These are phyloP conservation scores for Penicillium odoratum DNA, from an alignment of 495 filamentous ascomycete genomes.

Conservation along the genomic window DNA sequence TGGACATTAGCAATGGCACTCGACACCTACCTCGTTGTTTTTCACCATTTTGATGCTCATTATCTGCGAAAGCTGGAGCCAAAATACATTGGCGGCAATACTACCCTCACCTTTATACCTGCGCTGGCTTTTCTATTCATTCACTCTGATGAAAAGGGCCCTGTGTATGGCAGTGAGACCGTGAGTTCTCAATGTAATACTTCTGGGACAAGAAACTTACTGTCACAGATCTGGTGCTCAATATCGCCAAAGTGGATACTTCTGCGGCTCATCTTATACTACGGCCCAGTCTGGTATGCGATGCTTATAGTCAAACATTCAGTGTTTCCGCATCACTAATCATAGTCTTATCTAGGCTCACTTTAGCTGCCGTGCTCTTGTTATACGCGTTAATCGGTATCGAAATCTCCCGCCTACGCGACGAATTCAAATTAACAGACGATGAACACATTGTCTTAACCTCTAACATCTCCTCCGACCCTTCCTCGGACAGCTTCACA, in stretches of 20 bases:
- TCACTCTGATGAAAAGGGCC: conserved; percentile 33
- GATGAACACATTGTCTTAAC: conserved; percentile 32
- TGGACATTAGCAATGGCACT: conserved; percentile 51
- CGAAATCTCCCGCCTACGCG: conserved; percentile 41
- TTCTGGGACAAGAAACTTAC: neutral
- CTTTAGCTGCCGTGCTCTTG: conserved; percentile 36
- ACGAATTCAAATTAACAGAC: conserved; percentile 35
- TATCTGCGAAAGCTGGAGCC: conserved; percentile 40
- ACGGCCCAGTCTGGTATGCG: conserved; percentile 45
- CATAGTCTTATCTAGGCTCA: conserved; percentile 29
- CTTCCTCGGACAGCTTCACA: conserved; percentile 7
- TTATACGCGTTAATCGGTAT: conserved; percentile 43
- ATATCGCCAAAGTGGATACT: conserved; percentile 47
- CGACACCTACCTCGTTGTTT: conserved; percentile 48
- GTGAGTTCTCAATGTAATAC: conserved; percentile 22
- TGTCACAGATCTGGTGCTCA: conserved; percentile 44
- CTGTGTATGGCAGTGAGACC: conserved; percentile 44
- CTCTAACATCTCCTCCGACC: conserved; percentile 4
- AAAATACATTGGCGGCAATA: conserved; percentile 40
- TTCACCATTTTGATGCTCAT: conserved; percentile 40
- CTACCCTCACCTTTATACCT: conserved; percentile 40
- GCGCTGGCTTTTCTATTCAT: conserved; percentile 47
- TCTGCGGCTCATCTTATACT: conserved; percentile 45
- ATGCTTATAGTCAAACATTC: neutral
- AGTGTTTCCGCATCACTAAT: neutral